phyloP scores from a whole-genome alignment of 139 green algal species.

The Tetradesmus lagerheimii region DNA sequence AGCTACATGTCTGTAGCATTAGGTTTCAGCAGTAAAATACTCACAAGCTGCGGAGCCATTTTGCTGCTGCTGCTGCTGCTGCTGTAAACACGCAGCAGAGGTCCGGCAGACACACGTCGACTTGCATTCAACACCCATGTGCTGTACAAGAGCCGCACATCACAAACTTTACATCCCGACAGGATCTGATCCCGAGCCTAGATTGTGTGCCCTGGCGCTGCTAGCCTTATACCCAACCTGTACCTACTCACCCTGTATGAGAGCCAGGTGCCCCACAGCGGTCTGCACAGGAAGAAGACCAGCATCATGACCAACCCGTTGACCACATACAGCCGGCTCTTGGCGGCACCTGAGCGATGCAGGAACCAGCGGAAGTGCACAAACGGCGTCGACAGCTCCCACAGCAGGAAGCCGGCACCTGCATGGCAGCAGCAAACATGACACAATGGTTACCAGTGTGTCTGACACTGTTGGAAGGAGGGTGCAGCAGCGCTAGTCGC shows the following conservation, averaged over 20 bases:
- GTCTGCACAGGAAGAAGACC: slow-evolving; percentile 56
- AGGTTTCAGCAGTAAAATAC: no score
- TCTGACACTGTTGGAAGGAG: no score
- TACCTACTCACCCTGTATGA: slow-evolving; percentile 21
- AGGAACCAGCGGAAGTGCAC: slow-evolving; percentile 72
- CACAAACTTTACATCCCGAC: no score
- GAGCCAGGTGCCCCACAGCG: slow-evolving; percentile 48
- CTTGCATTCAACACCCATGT: no score
- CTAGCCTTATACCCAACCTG: not conserved
- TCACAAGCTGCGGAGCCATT: no score
- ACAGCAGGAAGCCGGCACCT: slow-evolving; percentile 69
- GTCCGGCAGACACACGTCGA: no score
- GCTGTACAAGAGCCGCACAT: no score
- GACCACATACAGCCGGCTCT: slow-evolving; percentile 53
- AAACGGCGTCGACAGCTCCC: slow-evolving; percentile 70
- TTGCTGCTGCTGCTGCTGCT: no score
- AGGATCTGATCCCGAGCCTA: no score
- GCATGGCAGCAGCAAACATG: not conserved
- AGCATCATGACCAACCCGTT: slow-evolving; percentile 60
- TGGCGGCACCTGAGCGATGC: slow-evolving; percentile 50
- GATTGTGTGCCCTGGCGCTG: no score
- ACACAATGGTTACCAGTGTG: not conserved
- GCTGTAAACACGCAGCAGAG: no score
- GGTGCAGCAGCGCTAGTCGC: not conserved
- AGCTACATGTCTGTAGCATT: no score